A percentile compares a stretch with the other conserved stretches of the same genome.
These are phyloP conservation scores for Aspergillus ustus DNA, from an alignment of 2,329 filamentous ascomycete genomes.

Conservation along the genomic window DNA sequence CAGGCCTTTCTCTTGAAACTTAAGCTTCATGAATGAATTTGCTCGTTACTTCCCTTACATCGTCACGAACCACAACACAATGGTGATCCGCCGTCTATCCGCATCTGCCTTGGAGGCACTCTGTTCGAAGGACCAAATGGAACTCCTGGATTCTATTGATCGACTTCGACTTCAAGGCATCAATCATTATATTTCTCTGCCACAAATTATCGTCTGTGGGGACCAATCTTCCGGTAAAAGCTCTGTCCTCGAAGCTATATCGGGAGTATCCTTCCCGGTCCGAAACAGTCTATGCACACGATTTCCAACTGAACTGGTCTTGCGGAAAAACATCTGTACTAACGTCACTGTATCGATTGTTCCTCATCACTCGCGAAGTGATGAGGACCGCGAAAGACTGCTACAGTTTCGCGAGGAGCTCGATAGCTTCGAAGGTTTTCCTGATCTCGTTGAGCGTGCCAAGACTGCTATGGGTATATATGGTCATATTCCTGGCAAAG, in stretches of 20 bases:
- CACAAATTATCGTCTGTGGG: constrained; percentile 67
- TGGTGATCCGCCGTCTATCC: background rate
- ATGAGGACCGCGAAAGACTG: background rate
- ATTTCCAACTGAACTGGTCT: constrained; percentile 64
- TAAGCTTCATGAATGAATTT: background rate
- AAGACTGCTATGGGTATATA: constrained; percentile 31
- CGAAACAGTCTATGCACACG: constrained; percentile 66
- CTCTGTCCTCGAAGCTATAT: constrained; percentile 64
- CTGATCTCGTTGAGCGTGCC: constrained; percentile 28
- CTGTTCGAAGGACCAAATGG: constrained; percentile 55
- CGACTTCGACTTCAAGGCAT: constrained; percentile 57
- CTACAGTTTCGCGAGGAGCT: too few relatives aligned
- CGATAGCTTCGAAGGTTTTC: constrained; percentile 24
- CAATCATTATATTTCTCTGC: constrained; percentile 56
- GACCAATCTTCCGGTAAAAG: constrained; percentile 69
- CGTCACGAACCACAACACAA: background rate
- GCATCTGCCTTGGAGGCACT: constrained; percentile 18
- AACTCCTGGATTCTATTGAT: constrained; percentile 62
- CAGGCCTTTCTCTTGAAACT: too few relatives aligned
- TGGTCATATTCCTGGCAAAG: constrained; percentile 19
- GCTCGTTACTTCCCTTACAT: background rate
- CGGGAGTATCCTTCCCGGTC: constrained; percentile 64
- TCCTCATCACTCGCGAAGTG: constrained; percentile 42
- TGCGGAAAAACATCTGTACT: constrained; percentile 41
- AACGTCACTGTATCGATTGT: constrained; percentile 35